A percentile compares a stretch with the other conserved stretches of the same genome.
Evolutionary conservation across 768 basidiomycete genomes (phyloP).

Genomic region (Boletus tomentosulus): DNA sequence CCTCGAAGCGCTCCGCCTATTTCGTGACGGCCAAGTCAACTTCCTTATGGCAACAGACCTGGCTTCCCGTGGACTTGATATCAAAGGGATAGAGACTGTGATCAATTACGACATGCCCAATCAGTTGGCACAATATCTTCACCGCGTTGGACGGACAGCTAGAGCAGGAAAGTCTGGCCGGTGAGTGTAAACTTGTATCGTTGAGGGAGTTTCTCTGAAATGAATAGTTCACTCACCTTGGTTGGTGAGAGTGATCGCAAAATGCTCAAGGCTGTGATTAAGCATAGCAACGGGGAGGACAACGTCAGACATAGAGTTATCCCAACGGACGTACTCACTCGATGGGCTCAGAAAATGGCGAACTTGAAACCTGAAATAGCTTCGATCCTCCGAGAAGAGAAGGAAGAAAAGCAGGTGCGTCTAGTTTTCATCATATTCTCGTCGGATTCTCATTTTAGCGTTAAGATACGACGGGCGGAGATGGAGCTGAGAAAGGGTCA

Average conservation of each 20-base stretch:
- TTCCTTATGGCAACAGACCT: conserved; percentile 96
- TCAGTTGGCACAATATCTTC: conserved; percentile 89
- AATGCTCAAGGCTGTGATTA: conserved; percentile 93
- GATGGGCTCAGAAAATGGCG: conserved; percentile 68
- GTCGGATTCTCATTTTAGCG: conserved; percentile 8
- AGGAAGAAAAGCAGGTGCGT: conserved; percentile 86
- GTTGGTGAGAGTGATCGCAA: conserved; percentile 96
- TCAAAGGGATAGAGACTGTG: conserved; percentile 95
- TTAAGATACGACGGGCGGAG: conserved; percentile 81
- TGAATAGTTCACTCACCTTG: conserved; percentile 79
- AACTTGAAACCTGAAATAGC: conserved; percentile 71
- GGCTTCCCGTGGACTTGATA: conserved; percentile 92
- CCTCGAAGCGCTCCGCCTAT: conserved; percentile 77
- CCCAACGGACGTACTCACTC: conserved; percentile 66
- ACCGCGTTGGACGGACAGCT: conserved; percentile 96
- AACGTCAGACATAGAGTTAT: conserved; percentile 87
- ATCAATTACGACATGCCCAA: conserved; percentile 99
- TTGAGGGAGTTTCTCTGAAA: conserved; percentile 7
- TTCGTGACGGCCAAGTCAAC: conserved; percentile 84
- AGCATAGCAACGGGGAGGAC: conserved; percentile 73
- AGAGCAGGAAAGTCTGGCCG: conserved; percentile 91
- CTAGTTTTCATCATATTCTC: not conserved
- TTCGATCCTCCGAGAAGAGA: conserved; percentile 83
- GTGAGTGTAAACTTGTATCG: conserved; percentile 40
- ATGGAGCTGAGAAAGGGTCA: conserved; percentile 95